Base-by-base conservation (phyloP, 2,329 filamentous ascomycete genomes). In the Clonostachys byssicola region DNA sequence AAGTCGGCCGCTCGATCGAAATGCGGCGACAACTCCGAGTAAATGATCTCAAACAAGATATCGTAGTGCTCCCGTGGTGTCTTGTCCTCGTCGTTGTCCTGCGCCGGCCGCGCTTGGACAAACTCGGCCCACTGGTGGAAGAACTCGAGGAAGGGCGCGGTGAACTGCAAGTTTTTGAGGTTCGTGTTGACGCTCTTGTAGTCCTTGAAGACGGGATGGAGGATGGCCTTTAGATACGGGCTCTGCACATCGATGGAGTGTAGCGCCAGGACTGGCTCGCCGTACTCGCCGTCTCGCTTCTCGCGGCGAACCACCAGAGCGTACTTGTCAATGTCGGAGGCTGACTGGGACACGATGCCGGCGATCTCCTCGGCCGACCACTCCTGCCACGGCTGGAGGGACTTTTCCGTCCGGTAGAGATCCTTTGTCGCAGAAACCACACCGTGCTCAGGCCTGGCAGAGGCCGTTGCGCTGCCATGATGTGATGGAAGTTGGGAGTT, bases 1-100 rank as follows among this genome's bases (percentile, higher is more conserved):
- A 96, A 39, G 36, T 39, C 36, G 14, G 36, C 14, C 17, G 17
- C 36, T 12, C 10, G 36, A n/a, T 39, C 14, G 12, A 39, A 39
- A 39, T 39, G 36, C 12, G 36, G 36, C 36, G 14, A n/a, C 36
- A 39, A 8, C 36, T 39, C 36, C 36, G 14, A n/a, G 14, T 39
- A n/a, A n/a, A 39, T 39, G 12, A 39, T 39, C 36, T 4, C 14
- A 12, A 39, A 39, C 14, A 39, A 12, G 17, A n/a, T n/a, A 18
- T 39, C 36, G 12, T n/a, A 39, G 17, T 39, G 36, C 36, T 39
- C 36, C 2, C 7, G 14, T 7, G 14, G 14, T n/a, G 17, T n/a
- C 3, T 39, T 12, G 36, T 39, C 36, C 7, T 39, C 36, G 14
- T 39, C 14, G 23, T 10, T 10, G 10, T 9, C 23, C 36, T 8